phyloP scores from a whole-genome alignment of 768 basidiomycete species.

The Pleurotus ostreatus region DNA sequence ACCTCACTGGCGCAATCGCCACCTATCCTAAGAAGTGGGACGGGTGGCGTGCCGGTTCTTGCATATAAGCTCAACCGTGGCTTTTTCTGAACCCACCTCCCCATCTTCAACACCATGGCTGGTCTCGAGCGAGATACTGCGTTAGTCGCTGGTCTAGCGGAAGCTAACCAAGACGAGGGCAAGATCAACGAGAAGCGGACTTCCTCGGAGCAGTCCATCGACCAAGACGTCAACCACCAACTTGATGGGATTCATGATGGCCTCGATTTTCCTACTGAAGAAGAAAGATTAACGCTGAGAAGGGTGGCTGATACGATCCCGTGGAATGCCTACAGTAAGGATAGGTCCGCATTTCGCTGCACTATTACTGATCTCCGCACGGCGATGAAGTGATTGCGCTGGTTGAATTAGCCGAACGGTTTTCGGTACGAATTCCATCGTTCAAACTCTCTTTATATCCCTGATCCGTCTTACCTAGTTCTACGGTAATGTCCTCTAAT shows the following conservation, averaged over 20 bases:
- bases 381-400: slow-evolving; percentile 46
- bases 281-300: slow-evolving; percentile 54
- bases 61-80: background rate
- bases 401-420: slow-evolving; percentile 70
- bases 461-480: slow-evolving; percentile 21
- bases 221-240: slow-evolving; percentile 8
- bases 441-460: background rate
- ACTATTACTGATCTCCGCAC: background rate
- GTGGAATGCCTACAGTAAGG: slow-evolving; percentile 52
- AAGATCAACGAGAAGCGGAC: slow-evolving; percentile 6
- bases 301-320: slow-evolving; percentile 58
- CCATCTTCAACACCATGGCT: slow-evolving; percentile 7
- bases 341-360: background rate
- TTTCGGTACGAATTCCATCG: slow-evolving; percentile 43
- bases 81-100: background rate
- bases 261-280: slow-evolving; percentile 59
- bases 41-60: background rate
- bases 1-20: background rate
- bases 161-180: slow-evolving; percentile 3
- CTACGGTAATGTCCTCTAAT: slow-evolving; percentile 26
- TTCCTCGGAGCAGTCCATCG: background rate
- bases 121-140: slow-evolving; percentile 12
- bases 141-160: slow-evolving; percentile 6
- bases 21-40: background rate
- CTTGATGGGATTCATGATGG: slow-evolving; percentile 39